phyloP scores from a whole-genome alignment of 345 rosid genomes.

The Rhodamnia rubescens region DNA sequence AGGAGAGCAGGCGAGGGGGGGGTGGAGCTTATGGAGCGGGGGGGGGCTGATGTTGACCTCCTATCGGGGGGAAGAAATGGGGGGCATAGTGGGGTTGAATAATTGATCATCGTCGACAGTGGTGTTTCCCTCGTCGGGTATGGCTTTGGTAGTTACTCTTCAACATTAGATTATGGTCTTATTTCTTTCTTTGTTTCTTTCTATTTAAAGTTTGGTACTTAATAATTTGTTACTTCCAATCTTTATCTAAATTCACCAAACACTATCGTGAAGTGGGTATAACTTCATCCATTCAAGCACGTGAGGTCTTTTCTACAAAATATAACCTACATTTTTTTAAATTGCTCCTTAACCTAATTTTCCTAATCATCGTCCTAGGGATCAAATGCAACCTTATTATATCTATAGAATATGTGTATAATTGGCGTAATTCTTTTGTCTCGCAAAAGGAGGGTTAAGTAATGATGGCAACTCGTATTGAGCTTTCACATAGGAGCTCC shows the following conservation, averaged over 20 bases:
- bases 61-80: too few species aligned
- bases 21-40: too few species aligned
- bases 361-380: neutral
- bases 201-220: neutral
- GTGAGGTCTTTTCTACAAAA: neutral
- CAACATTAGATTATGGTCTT: neutral
- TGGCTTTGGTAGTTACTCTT: neutral
- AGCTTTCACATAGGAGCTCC: neutral
- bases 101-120: accelerated
- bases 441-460: neutral
- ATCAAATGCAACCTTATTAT: neutral
- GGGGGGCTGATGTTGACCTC: too few species aligned
- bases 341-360: neutral
- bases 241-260: neutral
- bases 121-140: neutral
- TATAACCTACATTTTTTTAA: neutral
- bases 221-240: neutral
- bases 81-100: too few species aligned
- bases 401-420: neutral
- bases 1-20: neutral
- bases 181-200: neutral
- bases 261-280: neutral
- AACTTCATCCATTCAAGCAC: neutral
- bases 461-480: neutral
- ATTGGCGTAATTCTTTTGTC: neutral